Conservation (phyloP, 306 rosid genomes). For the Vigna reflexopilosa region DNA sequence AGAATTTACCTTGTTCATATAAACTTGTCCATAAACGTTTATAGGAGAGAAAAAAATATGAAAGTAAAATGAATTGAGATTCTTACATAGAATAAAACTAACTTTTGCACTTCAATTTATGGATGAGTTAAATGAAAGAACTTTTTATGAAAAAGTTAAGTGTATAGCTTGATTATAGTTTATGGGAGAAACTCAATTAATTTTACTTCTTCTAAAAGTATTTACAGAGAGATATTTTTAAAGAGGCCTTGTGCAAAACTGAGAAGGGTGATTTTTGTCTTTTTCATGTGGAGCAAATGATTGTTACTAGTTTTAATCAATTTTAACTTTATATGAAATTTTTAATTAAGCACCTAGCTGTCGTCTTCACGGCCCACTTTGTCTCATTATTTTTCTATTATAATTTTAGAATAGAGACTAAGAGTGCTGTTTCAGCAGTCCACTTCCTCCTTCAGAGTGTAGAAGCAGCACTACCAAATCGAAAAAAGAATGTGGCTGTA, state of each 20-base stretch:
- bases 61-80: background rate
- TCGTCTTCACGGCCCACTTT: background rate
- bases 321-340: slow-evolving; percentile 3
- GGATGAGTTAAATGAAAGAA: background rate
- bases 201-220: background rate
- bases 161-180: background rate
- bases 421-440: slow-evolving; percentile 69
- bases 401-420: slow-evolving; percentile 66
- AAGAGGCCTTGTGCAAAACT: background rate
- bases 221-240: background rate
- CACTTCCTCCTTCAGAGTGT: slow-evolving; percentile 74
- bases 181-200: background rate
- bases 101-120: background rate
- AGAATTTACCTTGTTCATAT: background rate
- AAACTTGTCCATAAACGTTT: background rate
- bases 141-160: background rate
- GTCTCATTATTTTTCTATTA: slow-evolving; percentile 14
- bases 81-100: background rate
- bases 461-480: slow-evolving; percentile 76
- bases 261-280: slow-evolving; percentile 1
- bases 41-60: background rate
- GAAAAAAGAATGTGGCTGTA: slow-evolving; percentile 70
- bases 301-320: slow-evolving; percentile 4
- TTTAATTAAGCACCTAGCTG: slow-evolving; percentile 1
- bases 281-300: background rate